Base-by-base conservation (phyloP, 2,329 filamentous ascomycete genomes). In the Mariannaea sp. region DNA sequence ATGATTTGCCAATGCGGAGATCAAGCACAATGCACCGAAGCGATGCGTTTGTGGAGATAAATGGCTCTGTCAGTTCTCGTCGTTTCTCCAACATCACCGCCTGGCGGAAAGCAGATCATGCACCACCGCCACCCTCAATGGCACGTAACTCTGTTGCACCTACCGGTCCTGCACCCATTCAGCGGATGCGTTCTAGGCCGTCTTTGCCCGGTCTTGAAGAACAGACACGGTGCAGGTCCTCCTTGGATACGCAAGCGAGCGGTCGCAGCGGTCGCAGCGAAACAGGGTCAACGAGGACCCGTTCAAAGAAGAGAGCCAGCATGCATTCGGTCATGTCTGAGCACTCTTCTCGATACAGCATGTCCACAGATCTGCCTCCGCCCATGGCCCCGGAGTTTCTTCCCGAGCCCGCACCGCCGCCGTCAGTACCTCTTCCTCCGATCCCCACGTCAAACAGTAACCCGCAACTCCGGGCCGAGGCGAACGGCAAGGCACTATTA, bases 31-130 rank as follows among this genome's bases (percentile, higher is more conserved):
- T 53, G 5, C 56, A 57, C n/a, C 47, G 48, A 14, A 51, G 57
- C 17, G 59, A 67, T 5, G 46, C 49, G 4, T 36, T 22, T 5
- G 33, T 57, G 7, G 64, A 66, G 36, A 20, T 55, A 10, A 61
- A 50, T 36, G 53, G 56, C 3, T 51, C 57, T 19, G 45, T 29
- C 20, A 66, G 62, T 36, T 66, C 71, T 7, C 67, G 70, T 17
- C 66, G 68, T 20, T 64, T 67, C 27, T 64, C 72, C 5, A 70
- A 65, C 26, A 55, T 71, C 47, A 64, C 66, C 13, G 62, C 68
- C n/a, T 65, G 73, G 32, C 64, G 65, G 20, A 67, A 60, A 16
- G 33, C 54, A 2, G 61, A 66, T n/a, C 61, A 60, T 10, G 14
- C 57, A 2, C 39, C 40, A 14, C 47, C 47, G n/a, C 47, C 47